Evolutionary conservation across 2,329 filamentous ascomycete species (phyloP), one percentile per base, ranked within the genome.

Genomic region (Westerdykella ornata): DNA sequence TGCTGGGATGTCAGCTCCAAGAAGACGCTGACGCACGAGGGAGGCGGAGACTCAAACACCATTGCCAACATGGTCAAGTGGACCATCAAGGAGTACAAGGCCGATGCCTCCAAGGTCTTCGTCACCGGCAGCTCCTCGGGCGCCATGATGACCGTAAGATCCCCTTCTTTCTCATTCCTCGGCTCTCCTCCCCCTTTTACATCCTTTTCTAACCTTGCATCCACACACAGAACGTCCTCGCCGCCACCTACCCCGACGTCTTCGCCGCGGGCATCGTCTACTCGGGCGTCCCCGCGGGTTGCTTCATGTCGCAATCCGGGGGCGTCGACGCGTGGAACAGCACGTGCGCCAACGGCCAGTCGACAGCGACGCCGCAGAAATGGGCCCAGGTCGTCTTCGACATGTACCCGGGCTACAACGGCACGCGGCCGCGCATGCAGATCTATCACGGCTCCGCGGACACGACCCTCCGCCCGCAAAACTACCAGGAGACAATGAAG

Each of bases 61-160:
- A 77, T 82, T 47, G 74, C 72, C 29, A 78, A 76, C 55, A 81
- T 81, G 77, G 76, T 80, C 28, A 67, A 62, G 36, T 80, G 77
- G 55, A 68, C 74, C 2, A 53, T 80, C 12, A 47, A 52, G 4
- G 67, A 69, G 50, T 80, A 81, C 60, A 64, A 66, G 2, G 77
- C 66, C 15, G 72, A 81, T 53, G 48, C 68, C 16, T 61, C 52
- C 43, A 69, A 69, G 47, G 73, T 81, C 5, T 81, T 74, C 45
- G 74, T 74, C 3, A 77, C 74, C 0, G 78, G 78, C 14, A 61
- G 67, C 26, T 73, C 69, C 42, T 76, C 73, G 2, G 74, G 75
- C 26, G 75, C 68, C 16, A 77, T 77, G 74, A 77, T 78, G 74
- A 75, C 73, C 7, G 63, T 64, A 56, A 39, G 60, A 44, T 34